Conservation (phyloP, 805 yeast genomes). For the Candida pseudofarinosa region DNA sequence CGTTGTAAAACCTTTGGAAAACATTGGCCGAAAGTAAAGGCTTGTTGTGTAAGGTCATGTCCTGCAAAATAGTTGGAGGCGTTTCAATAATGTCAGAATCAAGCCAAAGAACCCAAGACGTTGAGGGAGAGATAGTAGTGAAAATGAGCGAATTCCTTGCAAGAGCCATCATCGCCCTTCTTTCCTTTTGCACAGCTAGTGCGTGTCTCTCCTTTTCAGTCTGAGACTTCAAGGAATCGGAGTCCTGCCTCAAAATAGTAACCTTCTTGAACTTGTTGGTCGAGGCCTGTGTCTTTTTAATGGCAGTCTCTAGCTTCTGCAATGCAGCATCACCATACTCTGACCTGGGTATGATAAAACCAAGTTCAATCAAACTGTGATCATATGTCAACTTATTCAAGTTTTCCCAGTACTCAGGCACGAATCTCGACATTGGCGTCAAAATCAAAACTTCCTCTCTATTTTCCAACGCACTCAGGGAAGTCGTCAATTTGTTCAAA, state of each 20-base stretch:
- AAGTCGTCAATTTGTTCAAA: conserved; percentile 70
- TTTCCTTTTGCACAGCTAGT: conserved; percentile 74
- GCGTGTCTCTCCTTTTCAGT: conserved; percentile 90
- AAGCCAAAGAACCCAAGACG: conserved; percentile 95
- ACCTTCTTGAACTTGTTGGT: conserved; percentile 73
- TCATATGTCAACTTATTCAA: conserved; percentile 74
- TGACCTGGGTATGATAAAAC: conserved; percentile 85
- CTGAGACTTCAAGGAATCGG: conserved; percentile 70
- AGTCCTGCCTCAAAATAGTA: conserved; percentile 87
- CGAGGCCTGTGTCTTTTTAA: conserved; percentile 62
- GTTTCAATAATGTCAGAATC: conserved; percentile 94
- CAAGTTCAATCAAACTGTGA: conserved; percentile 77
- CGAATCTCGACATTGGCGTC: conserved; percentile 87
- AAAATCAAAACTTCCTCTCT: conserved; percentile 80
- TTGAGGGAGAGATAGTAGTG: conserved; percentile 83
- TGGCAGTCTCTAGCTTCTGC: conserved; percentile 65
- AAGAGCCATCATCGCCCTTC: conserved; percentile 87
- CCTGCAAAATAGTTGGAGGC: conserved; percentile 79
- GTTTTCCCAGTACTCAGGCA: conserved; percentile 85
- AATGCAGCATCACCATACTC: conserved; percentile 79
- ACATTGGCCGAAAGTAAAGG: conserved; percentile 91
- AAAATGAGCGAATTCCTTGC: conserved; percentile 90
- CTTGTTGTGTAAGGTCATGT: conserved; percentile 77
- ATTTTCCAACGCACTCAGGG: conserved; percentile 67
- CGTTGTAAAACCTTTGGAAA: conserved; percentile 73